A percentile compares a stretch with the other conserved stretches of the same genome.
These are phyloP conservation scores for Trichoderma polysporum DNA, from an alignment of 2,329 filamentous ascomycete species.

Conservation along the genomic window DNA sequence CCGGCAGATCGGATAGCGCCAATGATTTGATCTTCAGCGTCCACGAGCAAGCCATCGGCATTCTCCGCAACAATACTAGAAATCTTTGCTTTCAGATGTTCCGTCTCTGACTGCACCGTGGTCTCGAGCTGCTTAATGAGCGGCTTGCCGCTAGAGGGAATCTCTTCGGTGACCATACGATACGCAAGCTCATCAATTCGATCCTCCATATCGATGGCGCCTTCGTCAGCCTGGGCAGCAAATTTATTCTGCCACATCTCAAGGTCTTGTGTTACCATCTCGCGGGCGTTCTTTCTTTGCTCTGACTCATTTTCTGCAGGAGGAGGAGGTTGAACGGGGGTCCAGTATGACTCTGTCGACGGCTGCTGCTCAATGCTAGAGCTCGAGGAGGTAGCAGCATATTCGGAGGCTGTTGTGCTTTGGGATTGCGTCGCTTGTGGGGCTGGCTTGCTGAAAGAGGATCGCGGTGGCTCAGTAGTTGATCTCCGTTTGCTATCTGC, in stretches of 20 bases:
- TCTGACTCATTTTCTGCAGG: conserved; percentile 51
- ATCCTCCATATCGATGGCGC: conserved; percentile 69
- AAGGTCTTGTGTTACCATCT: conserved; percentile 75
- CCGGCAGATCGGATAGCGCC: conserved; percentile 64
- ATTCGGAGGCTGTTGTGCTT: conserved; percentile 27
- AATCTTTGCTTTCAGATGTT: conserved; percentile 66
- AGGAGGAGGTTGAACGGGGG: conserved; percentile 46
- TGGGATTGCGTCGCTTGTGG: conserved; percentile 38
- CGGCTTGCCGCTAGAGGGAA: conserved; percentile 63
- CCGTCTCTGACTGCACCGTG: conserved; percentile 62
- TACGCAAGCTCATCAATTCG: conserved; percentile 59
- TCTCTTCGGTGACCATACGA: conserved; percentile 61
- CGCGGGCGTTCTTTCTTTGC: conserved; percentile 57
- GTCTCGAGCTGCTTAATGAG: conserved; percentile 69
- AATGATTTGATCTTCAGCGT: conserved; percentile 45
- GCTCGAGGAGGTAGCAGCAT: conserved; percentile 20
- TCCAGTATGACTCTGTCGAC: conserved; percentile 29
- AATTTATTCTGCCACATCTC: conserved; percentile 87
- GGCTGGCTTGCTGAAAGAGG: conserved; percentile 38
- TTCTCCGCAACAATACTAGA: conserved; percentile 57
- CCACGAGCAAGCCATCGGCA: conserved; percentile 44
- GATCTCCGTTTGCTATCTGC: conserved; percentile 22
- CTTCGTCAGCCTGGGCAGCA: conserved; percentile 79
- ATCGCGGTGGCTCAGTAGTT: conserved; percentile 29
- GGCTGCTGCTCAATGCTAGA: conserved; percentile 32